Percentiles rank a stretch among this genome's conserved stretches.
phyloP scores from a whole-genome alignment of 164 flowering plant genomes.

The Taxillus chinensis region DNA sequence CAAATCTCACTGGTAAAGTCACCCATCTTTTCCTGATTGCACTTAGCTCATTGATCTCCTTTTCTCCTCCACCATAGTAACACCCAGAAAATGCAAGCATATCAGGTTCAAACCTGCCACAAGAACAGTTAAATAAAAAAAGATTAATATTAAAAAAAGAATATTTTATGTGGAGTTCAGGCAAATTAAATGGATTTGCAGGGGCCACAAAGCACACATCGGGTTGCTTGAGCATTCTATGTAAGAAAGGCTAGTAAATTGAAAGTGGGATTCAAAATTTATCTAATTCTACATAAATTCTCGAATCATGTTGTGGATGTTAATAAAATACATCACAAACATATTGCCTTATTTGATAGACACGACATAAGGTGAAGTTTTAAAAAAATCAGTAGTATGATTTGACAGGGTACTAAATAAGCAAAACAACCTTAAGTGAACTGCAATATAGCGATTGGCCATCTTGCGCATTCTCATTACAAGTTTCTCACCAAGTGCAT shows the following conservation, averaged over 20 bases:
- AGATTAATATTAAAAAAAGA: background rate
- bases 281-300: too few species aligned
- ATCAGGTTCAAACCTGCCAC: slow-evolving; percentile 89
- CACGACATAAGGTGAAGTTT: too few species aligned
- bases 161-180: background rate
- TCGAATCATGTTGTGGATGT: too few species aligned
- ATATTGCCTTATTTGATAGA: too few species aligned
- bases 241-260: too few species aligned
- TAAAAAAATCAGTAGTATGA: too few species aligned
- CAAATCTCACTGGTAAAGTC: slow-evolving; percentile 81
- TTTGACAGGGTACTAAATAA: too few species aligned
- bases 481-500: slow-evolving; percentile 57
- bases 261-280: too few species aligned
- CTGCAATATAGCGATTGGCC: slow-evolving; percentile 69
- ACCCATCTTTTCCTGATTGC: slow-evolving; percentile 91
- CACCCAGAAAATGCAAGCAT: slow-evolving; percentile 99
- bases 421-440: slow-evolving; percentile 75
- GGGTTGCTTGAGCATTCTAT: too few species aligned
- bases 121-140: background rate
- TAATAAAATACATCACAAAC: too few species aligned
- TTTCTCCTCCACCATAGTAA: slow-evolving; percentile 93
- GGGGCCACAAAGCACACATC: too few species aligned
- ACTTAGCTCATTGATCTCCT: slow-evolving; percentile 70
- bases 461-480: slow-evolving; percentile 60
- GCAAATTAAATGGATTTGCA: too few species aligned